A percentile compares a stretch with the other conserved stretches of the same genome.
Evolutionary conservation across 768 basidiomycete genomes (phyloP).

Genomic region (Termitomyces sp.): DNA sequence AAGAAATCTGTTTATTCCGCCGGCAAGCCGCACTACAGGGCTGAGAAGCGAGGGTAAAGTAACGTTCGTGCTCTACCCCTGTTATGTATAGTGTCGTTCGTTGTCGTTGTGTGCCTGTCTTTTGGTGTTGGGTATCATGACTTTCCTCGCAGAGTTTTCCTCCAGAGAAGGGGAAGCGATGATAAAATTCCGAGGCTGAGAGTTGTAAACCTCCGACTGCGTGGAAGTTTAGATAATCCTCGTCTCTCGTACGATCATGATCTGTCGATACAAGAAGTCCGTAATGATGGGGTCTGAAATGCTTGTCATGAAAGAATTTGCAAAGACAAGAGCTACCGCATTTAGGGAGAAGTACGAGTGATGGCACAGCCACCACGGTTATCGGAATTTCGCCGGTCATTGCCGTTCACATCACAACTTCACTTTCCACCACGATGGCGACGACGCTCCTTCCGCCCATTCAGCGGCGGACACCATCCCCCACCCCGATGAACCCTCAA

Average conservation of each 20-base stretch:
- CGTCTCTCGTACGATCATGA: not conserved
- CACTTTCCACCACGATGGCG: slow-evolving; percentile 7
- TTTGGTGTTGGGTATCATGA: no score
- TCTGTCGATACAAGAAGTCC: not conserved
- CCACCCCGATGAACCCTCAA: slow-evolving; percentile 11
- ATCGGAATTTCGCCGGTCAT: not conserved
- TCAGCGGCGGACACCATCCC: slow-evolving; percentile 22
- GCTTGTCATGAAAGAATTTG: not conserved
- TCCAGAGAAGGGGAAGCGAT: no score
- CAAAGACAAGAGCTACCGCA: not conserved
- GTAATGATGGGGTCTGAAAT: not conserved
- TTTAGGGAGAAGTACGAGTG: not conserved
- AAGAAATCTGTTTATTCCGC: no score
- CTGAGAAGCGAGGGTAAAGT: no score
- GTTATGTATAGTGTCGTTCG: no score
- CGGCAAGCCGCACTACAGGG: no score
- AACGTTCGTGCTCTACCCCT: no score
- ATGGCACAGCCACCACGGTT: slow-evolving; percentile 1
- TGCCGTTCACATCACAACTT: not conserved
- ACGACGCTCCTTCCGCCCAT: slow-evolving; percentile 2
- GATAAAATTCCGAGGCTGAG: not conserved
- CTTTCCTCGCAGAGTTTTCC: no score
- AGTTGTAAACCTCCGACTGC: no score
- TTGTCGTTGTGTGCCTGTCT: no score
- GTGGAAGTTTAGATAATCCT: no score